These are phyloP conservation scores for Verbena officinalis DNA, from an alignment of 257 asterid genomes.

Conservation along the genomic window DNA sequence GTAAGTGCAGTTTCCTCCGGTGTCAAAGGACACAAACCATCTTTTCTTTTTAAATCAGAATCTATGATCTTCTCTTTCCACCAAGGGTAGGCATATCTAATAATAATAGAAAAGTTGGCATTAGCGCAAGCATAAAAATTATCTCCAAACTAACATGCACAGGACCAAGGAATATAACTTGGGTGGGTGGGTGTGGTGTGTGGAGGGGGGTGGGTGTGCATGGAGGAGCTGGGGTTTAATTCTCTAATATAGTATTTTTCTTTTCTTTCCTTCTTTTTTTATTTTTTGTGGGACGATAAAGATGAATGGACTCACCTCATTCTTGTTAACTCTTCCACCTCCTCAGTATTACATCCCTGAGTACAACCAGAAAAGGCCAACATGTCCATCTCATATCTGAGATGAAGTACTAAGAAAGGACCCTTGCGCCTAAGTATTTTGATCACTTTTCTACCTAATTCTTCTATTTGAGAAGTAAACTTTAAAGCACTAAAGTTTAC, in stretches of 20 bases:
- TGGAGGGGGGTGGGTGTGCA: too few relatives aligned
- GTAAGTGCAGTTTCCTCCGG: conserved; percentile 77
- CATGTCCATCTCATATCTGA: conserved; percentile 83
- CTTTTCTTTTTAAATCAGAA: conserved; percentile 71
- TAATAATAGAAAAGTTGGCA: conserved; percentile 23
- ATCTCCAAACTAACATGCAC: background rate
- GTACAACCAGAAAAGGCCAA: conserved; percentile 74
- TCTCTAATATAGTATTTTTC: too few relatives aligned
- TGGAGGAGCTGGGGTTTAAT: too few relatives aligned
- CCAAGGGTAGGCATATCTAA: conserved; percentile 76
- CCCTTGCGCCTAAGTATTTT: conserved; percentile 60
- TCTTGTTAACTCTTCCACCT: conserved; percentile 64
- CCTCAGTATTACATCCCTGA: conserved; percentile 68
- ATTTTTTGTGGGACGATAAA: background rate
- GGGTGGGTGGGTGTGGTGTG: too few relatives aligned
- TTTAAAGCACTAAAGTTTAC: conserved; percentile 60
- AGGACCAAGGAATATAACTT: too few relatives aligned
- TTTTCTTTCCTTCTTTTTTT: too few relatives aligned
- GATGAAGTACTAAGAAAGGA: conserved; percentile 69
- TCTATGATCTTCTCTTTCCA: conserved; percentile 77
- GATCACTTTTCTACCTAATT: conserved; percentile 66
- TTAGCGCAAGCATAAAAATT: background rate
- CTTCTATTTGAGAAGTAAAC: conserved; percentile 71
- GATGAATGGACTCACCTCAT: conserved; percentile 48
- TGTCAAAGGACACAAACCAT: conserved; percentile 73